Evolutionary conservation across 106 monocot species (phyloP).

Genomic region (Dendrobium officinale): DNA sequence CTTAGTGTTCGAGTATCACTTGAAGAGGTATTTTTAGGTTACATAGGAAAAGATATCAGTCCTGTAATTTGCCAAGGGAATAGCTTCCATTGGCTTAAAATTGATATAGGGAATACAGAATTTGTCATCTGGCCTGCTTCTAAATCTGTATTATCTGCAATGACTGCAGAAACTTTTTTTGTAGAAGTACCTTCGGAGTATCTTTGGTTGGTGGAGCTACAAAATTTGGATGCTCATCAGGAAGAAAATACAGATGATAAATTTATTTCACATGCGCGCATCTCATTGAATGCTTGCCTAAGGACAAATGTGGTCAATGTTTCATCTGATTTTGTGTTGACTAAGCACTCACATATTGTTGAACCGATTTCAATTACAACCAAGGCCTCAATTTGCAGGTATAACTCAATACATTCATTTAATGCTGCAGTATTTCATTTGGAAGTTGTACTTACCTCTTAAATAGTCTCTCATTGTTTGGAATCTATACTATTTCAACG

Average conservation of each 20-base stretch:
- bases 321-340: constrained; percentile 27
- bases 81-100: constrained; percentile 14
- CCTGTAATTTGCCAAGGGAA: constrained; percentile 12
- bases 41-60: neutral
- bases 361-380: constrained; percentile 37
- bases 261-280: constrained; percentile 21
- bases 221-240: constrained; percentile 15
- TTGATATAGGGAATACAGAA: constrained; percentile 43
- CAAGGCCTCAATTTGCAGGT: constrained; percentile 62
- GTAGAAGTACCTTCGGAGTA: constrained; percentile 14
- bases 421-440: neutral
- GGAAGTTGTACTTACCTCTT: neutral
- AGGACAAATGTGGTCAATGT: constrained; percentile 23
- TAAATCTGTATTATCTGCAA: constrained; percentile 19
- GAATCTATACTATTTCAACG: neutral
- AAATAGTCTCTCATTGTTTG: neutral
- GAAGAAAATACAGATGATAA: constrained; percentile 17
- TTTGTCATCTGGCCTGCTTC: constrained; percentile 43
- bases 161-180: constrained; percentile 4
- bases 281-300: constrained; percentile 38
- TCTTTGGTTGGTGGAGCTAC: constrained; percentile 43
- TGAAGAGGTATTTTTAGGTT: neutral
- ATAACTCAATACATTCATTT: constrained; percentile 2
- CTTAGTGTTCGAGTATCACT: constrained; percentile 34
- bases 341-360: constrained; percentile 28